phyloP scores from a whole-genome alignment of 371 early-diverging fungal genomes.

The Rozella allomycis region DNA sequence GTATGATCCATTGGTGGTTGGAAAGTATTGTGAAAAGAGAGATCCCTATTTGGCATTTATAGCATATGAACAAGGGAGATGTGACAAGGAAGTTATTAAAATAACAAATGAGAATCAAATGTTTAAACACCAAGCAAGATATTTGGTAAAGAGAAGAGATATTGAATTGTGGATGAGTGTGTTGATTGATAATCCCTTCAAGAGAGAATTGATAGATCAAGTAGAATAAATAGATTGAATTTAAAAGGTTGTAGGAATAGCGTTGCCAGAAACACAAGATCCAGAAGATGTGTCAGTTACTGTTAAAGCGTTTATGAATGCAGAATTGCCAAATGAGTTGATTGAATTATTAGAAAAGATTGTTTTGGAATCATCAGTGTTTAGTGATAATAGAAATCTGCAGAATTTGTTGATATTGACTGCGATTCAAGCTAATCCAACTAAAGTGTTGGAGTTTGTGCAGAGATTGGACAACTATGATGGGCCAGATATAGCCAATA shows the following conservation, averaged over 20 bases:
- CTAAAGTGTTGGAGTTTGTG: conserved; percentile 81
- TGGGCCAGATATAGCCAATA: conserved; percentile 81
- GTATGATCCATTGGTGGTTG: conserved; percentile 72
- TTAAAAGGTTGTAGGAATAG: conserved; percentile 42
- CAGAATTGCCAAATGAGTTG: conserved; percentile 78
- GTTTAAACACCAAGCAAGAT: conserved; percentile 96
- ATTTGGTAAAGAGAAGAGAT: conserved; percentile 74
- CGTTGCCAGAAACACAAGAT: conserved; percentile 80
- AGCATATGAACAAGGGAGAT: conserved; percentile 81
- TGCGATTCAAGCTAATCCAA: conserved; percentile 68
- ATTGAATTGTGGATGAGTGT: conserved; percentile 62
- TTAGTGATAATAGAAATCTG: conserved; percentile 81
- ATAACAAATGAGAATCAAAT: conserved; percentile 89
- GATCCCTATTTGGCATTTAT: conserved; percentile 88
- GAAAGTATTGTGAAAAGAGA: conserved; percentile 91
- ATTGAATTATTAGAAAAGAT: conserved; percentile 90
- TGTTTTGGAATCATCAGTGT: conserved; percentile 66
- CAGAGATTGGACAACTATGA: conserved; percentile 80
- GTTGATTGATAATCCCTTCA: conserved; percentile 51
- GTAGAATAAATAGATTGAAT: conserved; percentile 12
- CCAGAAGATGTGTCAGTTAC: conserved; percentile 89
- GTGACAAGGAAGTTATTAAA: conserved; percentile 72
- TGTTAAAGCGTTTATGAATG: conserved; percentile 93
- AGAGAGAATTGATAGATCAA: conserved; percentile 79
- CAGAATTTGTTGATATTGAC: conserved; percentile 92